Conservation (phyloP, 768 basidiomycete species). For the Psilocybe azurescens region DNA sequence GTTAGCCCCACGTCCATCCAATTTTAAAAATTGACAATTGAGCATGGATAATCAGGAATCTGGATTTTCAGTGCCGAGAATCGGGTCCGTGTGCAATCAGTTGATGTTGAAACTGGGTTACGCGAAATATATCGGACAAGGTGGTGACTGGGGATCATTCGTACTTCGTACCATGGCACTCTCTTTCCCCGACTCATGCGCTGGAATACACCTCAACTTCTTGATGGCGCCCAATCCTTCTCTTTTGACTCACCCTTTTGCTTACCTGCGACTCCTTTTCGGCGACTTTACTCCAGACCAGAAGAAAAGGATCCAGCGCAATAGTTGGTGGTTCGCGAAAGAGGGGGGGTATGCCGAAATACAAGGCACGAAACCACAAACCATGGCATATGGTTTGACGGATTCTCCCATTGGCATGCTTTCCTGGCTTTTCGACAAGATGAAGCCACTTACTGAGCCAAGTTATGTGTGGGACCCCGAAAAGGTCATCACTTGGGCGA, state of each 20-base stretch:
- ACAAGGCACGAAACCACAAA: conserved; percentile 50
- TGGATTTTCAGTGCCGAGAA: conserved; percentile 28
- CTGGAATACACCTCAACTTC: conserved; percentile 35
- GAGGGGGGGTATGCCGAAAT: conserved; percentile 41
- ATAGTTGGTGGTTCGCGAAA: conserved; percentile 31
- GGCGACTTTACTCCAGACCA: conserved; percentile 38
- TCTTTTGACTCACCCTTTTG: conserved; percentile 25
- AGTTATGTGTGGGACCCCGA: conserved; percentile 35
- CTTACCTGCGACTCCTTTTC: conserved; percentile 28
- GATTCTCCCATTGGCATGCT: conserved; percentile 59
- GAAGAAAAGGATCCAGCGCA: conserved; percentile 31
- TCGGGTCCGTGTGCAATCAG: conserved; percentile 34
- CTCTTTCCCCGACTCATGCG: conserved; percentile 28
- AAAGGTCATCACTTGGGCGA: conserved; percentile 41
- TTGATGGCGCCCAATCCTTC: conserved; percentile 28
- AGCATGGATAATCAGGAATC: conserved; percentile 21
- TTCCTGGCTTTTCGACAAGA: conserved; percentile 52
- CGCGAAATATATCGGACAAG: conserved; percentile 34
- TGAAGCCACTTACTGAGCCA: conserved; percentile 29
- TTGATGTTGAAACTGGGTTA: conserved; percentile 39
- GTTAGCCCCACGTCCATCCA: conserved; percentile 14
- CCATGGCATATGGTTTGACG: conserved; percentile 48
- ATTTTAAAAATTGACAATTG: neutral
- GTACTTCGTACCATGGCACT: conserved; percentile 32
- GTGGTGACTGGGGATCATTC: conserved; percentile 39